These are phyloP conservation scores for Escallonia herrerae DNA, from an alignment of 129 eudicot species.

Conservation along the genomic window DNA sequence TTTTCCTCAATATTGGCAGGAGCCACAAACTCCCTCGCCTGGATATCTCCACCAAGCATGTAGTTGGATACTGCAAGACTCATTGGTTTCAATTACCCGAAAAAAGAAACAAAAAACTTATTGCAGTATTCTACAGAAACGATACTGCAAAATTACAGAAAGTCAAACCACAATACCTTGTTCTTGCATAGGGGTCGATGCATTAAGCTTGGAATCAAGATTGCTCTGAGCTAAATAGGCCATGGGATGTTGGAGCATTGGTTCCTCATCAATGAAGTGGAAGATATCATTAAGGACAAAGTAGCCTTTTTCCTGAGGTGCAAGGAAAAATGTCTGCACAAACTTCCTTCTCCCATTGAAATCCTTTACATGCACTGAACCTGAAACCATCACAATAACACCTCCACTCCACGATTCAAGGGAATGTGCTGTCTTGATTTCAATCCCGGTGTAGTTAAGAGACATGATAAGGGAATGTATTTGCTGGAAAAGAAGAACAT, in stretches of 20 bases:
- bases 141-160: not conserved
- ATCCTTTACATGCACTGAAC: slow-evolving; percentile 44
- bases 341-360: slow-evolving; percentile 51
- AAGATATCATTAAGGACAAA: slow-evolving; percentile 76
- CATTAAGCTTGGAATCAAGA: slow-evolving; percentile 49
- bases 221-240: slow-evolving; percentile 62
- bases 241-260: slow-evolving; percentile 52
- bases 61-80: slow-evolving; percentile 49
- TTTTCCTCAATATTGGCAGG: slow-evolving; percentile 50
- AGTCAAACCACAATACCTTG: slow-evolving; percentile 41
- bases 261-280: slow-evolving; percentile 73
- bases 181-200: slow-evolving; percentile 42
- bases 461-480: slow-evolving; percentile 70
- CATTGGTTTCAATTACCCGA: slow-evolving; percentile 8
- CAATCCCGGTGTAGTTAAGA: slow-evolving; percentile 52
- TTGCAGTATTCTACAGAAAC: not conserved
- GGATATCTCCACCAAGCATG: slow-evolving; percentile 48
- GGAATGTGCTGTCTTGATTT: slow-evolving; percentile 61
- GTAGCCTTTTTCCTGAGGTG: slow-evolving; percentile 80
- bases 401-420: slow-evolving; percentile 79
- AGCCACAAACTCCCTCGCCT: slow-evolving; percentile 50
- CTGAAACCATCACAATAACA: slow-evolving; percentile 65
- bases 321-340: slow-evolving; percentile 68
- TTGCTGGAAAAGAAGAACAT: slow-evolving; percentile 41
- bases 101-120: not conserved